Base-by-base conservation (phyloP, 805 yeast genomes). In the Hyphopichia homilentoma region DNA sequence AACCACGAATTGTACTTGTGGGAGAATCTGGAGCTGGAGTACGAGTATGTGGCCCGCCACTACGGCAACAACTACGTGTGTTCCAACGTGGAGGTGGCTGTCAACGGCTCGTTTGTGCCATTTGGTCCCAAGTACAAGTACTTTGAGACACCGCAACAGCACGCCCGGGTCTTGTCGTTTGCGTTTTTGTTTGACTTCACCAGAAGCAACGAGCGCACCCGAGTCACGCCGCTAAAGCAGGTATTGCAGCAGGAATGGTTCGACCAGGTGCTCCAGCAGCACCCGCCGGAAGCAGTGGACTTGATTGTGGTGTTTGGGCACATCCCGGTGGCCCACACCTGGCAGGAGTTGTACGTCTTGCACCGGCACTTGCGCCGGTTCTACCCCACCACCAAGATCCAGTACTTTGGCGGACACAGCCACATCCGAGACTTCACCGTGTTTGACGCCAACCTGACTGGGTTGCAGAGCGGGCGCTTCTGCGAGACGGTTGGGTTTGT, bases 401-500 rank as follows among this genome's bases (percentile, higher is more conserved):
- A 87, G 53, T 85, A 83, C 46, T 81, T 90, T 57, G 97, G 97
- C 1, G 97, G 97, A 1, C 97, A 90, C 58, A 79, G 94, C 18
- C 97, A 90, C 52, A 78, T 90, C 11, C 68, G 97, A 40, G 97
- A 90, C 56, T 90, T 82, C 55, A 71, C 76, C 6, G 62, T 75
- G 3, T 65, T 79, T 31, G 97, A 90, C 49, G 59, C 65, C 2
- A 62, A 60, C 30, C 73, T 89, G 16, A 77, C 84, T 0, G 96
- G 81, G 0, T 57, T 90, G n/a, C 95, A 90, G 60, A 84, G 95
- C 52, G 97, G 97, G 0, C 67, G 96, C 30, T 90, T 84, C 52
- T 77, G 95, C 50, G 97, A 90, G 53, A 90, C 97, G 0, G 73
- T 84, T n/a, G 97, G 97, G 0, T 90, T 88, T 72, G 57, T 83